A percentile compares a stretch with the other conserved stretches of the same genome.
Conservation (phyloP, 495 filamentous ascomycete species). For the Tuber aestivum region DNA sequence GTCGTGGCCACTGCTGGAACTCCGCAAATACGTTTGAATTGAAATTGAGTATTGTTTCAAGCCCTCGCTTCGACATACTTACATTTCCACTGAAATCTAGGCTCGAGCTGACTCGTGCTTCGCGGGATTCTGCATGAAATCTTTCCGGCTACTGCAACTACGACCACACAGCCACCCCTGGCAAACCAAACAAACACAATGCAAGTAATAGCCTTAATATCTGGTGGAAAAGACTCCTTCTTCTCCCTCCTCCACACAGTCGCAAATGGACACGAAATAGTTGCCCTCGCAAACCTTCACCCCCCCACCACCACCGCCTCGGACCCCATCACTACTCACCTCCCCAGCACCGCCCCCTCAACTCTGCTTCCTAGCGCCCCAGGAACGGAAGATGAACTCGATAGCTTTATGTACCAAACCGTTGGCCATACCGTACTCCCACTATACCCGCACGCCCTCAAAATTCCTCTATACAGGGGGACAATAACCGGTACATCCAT, state of each 20-base stretch:
- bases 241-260: constrained; percentile 87
- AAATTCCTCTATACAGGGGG: constrained; percentile 70
- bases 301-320: constrained; percentile 47
- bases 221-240: constrained; percentile 94
- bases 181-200: constrained; percentile 7
- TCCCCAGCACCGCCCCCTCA: constrained; percentile 12
- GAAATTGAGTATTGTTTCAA: not conserved
- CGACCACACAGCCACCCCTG: not conserved
- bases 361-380: constrained; percentile 6
- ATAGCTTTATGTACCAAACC: constrained; percentile 99
- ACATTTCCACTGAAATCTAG: not conserved
- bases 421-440: constrained; percentile 84
- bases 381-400: constrained; percentile 52
- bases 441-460: constrained; percentile 70
- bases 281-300: constrained; percentile 84
- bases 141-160: not conserved
- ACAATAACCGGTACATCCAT: constrained; percentile 64
- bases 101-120: not conserved
- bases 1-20: not conserved
- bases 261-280: constrained; percentile 73
- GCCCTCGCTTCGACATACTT: not conserved
- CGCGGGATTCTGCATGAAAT: not conserved
- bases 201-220: constrained; percentile 84
- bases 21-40: not conserved
- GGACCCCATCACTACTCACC: constrained; percentile 7